Percentiles rank a stretch among this genome's conserved stretches.
Conservation (phyloP, 192 early-diverging fungal genomes). For the Mortierella antarctica region DNA sequence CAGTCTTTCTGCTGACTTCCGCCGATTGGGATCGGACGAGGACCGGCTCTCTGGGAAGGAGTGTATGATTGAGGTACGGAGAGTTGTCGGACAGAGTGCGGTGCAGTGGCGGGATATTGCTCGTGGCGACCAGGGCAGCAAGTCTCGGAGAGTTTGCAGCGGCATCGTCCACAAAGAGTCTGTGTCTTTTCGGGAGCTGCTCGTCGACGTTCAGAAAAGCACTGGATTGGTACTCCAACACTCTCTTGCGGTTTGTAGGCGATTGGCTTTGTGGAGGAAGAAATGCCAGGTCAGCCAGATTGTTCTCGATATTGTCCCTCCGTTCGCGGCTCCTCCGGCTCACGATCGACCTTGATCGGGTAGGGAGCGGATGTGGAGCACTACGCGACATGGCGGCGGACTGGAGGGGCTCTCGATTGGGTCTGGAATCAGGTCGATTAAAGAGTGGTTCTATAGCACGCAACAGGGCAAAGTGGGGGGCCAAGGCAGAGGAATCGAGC, state of each 20-base stretch:
- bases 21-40: no score
- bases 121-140: background rate
- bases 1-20: conserved; percentile 2
- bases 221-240: conserved; percentile 21
- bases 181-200: conserved; percentile 12
- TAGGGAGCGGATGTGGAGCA: conserved; percentile 11
- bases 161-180: conserved; percentile 16
- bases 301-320: conserved; percentile 30
- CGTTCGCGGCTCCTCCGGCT: conserved; percentile 20
- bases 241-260: conserved; percentile 29
- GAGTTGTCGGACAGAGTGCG: conserved; percentile 45
- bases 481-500: background rate
- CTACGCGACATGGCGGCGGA: conserved; percentile 22
- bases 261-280: conserved; percentile 42
- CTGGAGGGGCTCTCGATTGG: background rate
- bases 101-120: conserved; percentile 20
- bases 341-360: background rate
- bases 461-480: no score
- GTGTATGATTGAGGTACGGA: conserved; percentile 27
- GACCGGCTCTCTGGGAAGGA: background rate
- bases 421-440: background rate
- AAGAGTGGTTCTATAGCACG: no score
- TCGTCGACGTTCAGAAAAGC: conserved; percentile 10
- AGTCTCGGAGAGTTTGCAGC: background rate
- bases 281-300: conserved; percentile 17